These are phyloP conservation scores for Micractinium sp. DNA, from an alignment of 139 green algal genomes.

Conservation along the genomic window DNA sequence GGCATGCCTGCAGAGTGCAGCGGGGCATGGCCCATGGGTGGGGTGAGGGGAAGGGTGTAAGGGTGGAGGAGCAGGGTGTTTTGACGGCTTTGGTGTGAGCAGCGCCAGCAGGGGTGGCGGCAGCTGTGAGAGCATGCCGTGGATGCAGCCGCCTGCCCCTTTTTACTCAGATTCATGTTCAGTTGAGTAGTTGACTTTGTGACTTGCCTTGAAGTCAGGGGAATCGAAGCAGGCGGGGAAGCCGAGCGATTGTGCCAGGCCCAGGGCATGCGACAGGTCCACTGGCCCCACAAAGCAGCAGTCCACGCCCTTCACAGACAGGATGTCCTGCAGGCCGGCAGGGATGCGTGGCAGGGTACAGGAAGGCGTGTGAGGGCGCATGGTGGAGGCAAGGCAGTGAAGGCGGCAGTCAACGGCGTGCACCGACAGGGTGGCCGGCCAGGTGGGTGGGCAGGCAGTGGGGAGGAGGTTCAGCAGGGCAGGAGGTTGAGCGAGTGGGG, in stretches of 20 bases:
- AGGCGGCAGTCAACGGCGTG: neutral
- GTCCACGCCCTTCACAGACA: constrained; percentile 8
- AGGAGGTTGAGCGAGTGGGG: no score
- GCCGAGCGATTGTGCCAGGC: constrained; percentile 24
- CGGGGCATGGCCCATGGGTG: neutral
- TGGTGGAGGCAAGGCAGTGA: neutral
- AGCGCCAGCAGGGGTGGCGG: no score
- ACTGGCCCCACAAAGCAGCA: constrained; percentile 33
- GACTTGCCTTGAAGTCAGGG: constrained; percentile 29
- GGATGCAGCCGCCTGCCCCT: neutral
- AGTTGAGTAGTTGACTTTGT: no score
- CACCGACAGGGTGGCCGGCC: no score
- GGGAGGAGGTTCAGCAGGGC: no score
- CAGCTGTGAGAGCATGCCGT: no score
- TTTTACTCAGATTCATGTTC: no score
- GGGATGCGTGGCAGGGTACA: neutral
- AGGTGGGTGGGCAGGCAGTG: no score
- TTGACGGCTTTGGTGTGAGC: no score
- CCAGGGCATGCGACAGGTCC: constrained; percentile 34
- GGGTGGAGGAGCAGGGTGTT: neutral
- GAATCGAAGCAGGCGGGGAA: constrained; percentile 36
- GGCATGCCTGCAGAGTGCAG: constrained; percentile 2
- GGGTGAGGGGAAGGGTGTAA: neutral
- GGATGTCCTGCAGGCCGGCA: neutral
- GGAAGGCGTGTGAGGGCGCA: neutral